Percentiles rank a stretch among this genome's conserved stretches.
These are phyloP conservation scores for Macrocybe gigantea DNA, from an alignment of 768 basidiomycete genomes.

Conservation along the genomic window DNA sequence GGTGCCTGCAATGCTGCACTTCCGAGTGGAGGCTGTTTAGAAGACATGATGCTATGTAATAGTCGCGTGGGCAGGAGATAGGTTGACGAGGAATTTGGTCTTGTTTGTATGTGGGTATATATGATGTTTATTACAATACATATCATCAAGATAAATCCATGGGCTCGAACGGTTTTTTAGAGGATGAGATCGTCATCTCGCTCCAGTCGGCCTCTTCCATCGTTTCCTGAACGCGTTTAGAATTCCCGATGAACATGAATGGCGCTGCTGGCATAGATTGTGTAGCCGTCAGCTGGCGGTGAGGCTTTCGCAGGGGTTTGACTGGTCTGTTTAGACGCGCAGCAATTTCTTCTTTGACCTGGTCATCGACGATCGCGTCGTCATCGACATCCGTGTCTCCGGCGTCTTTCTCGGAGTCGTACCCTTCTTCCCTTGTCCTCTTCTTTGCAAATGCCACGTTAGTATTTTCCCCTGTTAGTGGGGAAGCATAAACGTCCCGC, in stretches of 20 bases:
- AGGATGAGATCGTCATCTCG: background rate
- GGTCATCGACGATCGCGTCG: conserved; percentile 9
- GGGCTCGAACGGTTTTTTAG: conserved; percentile 5
- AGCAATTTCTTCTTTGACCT: background rate
- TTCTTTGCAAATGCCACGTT: conserved; percentile 20
- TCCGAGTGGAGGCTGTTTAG: conserved; percentile 47
- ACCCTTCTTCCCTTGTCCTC: conserved; percentile 25
- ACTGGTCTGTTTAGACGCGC: conserved; percentile 20
- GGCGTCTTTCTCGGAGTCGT: conserved; percentile 21
- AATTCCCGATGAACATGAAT: conserved; percentile 7
- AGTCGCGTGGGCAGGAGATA: background rate
- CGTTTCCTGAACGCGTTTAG: background rate
- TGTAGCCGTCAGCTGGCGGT: conserved; percentile 24
- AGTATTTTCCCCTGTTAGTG: conserved; percentile 1
- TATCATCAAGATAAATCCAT: conserved; percentile 6
- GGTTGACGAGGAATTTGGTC: background rate
- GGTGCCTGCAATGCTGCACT: conserved; percentile 69
- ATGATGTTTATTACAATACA: too few relatives aligned
- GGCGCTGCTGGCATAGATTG: conserved; percentile 30
- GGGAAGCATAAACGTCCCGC: conserved; percentile 34
- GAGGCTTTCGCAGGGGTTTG: conserved; percentile 33
- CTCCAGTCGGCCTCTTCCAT: conserved; percentile 41
- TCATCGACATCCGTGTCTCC: conserved; percentile 11
- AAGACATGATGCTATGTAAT: conserved; percentile 16
- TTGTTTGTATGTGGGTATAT: too few relatives aligned